A percentile compares a stretch with the other conserved stretches of the same genome.
These are phyloP conservation scores for Astrothelium subdiscretum DNA, from an alignment of 495 filamentous ascomycete genomes.

Conservation along the genomic window DNA sequence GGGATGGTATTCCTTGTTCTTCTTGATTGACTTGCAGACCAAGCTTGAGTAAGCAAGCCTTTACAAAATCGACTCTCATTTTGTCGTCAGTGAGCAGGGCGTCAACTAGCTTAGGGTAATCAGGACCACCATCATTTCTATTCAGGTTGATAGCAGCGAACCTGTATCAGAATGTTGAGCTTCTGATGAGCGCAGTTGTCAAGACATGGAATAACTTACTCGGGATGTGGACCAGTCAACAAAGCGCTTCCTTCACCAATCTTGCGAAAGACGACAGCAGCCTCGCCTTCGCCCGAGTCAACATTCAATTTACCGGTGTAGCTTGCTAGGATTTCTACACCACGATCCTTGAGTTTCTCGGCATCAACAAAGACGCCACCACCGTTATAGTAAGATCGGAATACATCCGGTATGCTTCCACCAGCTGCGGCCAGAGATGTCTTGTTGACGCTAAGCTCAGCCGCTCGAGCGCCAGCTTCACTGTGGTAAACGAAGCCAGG, in stretches of 20 bases:
- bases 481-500: slow-evolving; percentile 84
- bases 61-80: slow-evolving; percentile 62
- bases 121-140: slow-evolving; percentile 45
- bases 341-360: slow-evolving; percentile 43
- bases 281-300: slow-evolving; percentile 54
- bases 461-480: slow-evolving; percentile 72
- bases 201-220: slow-evolving; percentile 50
- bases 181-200: slow-evolving; percentile 3
- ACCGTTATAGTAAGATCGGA: slow-evolving; percentile 84
- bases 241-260: slow-evolving; percentile 73
- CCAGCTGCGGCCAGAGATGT: slow-evolving; percentile 38
- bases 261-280: slow-evolving; percentile 79
- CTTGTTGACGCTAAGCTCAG: slow-evolving; percentile 53
- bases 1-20: slow-evolving; percentile 58
- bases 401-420: slow-evolving; percentile 43
- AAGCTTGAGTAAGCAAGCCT: slow-evolving; percentile 71
- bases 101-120: slow-evolving; percentile 57
- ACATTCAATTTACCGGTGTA: slow-evolving; percentile 70
- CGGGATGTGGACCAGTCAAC: slow-evolving; percentile 84
- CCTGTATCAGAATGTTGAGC: slow-evolving; percentile 31
- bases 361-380: slow-evolving; percentile 91
- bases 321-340: slow-evolving; percentile 71
- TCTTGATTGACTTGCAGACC: slow-evolving; percentile 64
- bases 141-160: slow-evolving; percentile 75
- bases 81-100: slow-evolving; percentile 60